A percentile compares a stretch with the other conserved stretches of the same genome.
Conservation (phyloP, 1,284 basidiomycete genomes). For the Xerocomus cyaneibrunnescens region DNA sequence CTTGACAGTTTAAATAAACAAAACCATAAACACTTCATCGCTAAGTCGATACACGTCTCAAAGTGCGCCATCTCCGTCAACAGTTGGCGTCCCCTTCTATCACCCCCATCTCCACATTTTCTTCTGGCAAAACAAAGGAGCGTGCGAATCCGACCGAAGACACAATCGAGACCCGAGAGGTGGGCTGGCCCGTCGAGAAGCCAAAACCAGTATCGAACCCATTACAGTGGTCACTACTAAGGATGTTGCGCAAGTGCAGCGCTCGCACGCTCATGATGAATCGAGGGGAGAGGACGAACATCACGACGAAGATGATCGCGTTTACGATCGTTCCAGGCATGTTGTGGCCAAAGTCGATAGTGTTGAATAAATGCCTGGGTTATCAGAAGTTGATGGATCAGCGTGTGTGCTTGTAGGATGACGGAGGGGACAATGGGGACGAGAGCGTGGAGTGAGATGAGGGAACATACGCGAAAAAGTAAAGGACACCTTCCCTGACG, state of each 20-base stretch:
- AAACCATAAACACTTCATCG: not conserved
- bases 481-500: constrained; percentile 4
- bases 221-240: not conserved
- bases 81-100: not conserved
- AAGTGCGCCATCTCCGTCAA: not conserved
- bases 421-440: no score
- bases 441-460: no score
- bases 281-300: constrained; percentile 17
- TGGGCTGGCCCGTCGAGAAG: not conserved
- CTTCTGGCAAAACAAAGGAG: not conserved
- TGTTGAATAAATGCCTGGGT: constrained; percentile 20
- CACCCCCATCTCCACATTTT: not conserved
- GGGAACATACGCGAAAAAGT: constrained; percentile 18
- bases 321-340: not conserved
- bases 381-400: not conserved
- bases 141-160: not conserved
- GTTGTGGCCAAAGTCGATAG: not conserved
- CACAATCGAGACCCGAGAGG: not conserved
- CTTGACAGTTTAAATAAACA: no score
- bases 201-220: constrained; percentile 22
- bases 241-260: not conserved
- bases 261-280: constrained; percentile 21
- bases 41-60: not conserved
- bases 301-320: not conserved
- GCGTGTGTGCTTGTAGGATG: not conserved